These are phyloP conservation scores for Cyberlindnera euphorbiae DNA, from an alignment of 805 yeast genomes.

Conservation along the genomic window DNA sequence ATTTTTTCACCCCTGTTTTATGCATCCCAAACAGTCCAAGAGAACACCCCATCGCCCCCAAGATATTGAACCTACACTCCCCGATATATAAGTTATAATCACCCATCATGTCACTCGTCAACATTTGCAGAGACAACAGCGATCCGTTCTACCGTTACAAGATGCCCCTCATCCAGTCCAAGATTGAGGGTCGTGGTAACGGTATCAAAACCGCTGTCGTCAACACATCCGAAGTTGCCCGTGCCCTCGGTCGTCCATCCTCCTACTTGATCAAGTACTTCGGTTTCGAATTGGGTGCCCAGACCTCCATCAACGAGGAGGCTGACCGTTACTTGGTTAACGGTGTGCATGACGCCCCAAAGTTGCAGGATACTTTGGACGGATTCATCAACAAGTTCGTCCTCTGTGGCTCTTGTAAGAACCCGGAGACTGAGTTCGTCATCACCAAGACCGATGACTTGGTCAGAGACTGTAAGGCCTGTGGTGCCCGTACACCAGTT, in stretches of 20 bases:
- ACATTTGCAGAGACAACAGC: slow-evolving; percentile 93
- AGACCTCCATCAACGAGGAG: slow-evolving; percentile 74
- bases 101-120: slow-evolving; percentile 81
- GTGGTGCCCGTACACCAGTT: slow-evolving; percentile 84
- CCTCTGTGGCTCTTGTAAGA: slow-evolving; percentile 89
- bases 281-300: slow-evolving; percentile 97
- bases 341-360: slow-evolving; percentile 87
- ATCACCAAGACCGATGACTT: slow-evolving; percentile 70
- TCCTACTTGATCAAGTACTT: slow-evolving; percentile 89
- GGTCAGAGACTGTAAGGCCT: slow-evolving; percentile 94
- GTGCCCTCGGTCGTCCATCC: slow-evolving; percentile 92
- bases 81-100: too few relatives aligned
- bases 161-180: slow-evolving; percentile 97
- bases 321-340: slow-evolving; percentile 88
- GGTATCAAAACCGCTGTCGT: slow-evolving; percentile 96
- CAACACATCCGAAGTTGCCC: slow-evolving; percentile 87
- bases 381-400: slow-evolving; percentile 92
- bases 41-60: too few relatives aligned
- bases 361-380: slow-evolving; percentile 90
- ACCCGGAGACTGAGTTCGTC: slow-evolving; percentile 93
- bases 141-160: slow-evolving; percentile 99
- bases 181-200: slow-evolving; percentile 98
- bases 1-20: too few relatives aligned
- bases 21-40: too few relatives aligned
- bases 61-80: too few relatives aligned